phyloP scores from a whole-genome alignment of 495 filamentous ascomycete species.

The Evernia prunastri region DNA sequence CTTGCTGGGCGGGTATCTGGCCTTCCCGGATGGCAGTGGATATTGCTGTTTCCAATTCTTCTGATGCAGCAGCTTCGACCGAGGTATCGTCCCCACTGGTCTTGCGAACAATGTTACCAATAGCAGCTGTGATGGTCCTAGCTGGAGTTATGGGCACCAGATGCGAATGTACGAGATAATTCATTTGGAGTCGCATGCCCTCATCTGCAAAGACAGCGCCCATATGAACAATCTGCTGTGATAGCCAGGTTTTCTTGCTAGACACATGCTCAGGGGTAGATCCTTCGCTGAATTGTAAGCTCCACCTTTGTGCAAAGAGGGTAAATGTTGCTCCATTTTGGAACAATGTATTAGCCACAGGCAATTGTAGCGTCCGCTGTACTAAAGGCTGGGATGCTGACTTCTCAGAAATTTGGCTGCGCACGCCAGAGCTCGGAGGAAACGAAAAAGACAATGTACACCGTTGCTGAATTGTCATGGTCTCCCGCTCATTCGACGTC shows the following conservation, averaged over 20 bases:
- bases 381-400: neutral
- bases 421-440: neutral
- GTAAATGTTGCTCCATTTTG: slow-evolving; percentile 60
- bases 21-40: slow-evolving; percentile 49
- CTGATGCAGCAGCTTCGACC: slow-evolving; percentile 54
- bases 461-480: slow-evolving; percentile 18
- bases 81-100: slow-evolving; percentile 45
- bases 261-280: slow-evolving; percentile 23
- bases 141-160: slow-evolving; percentile 59
- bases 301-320: slow-evolving; percentile 54
- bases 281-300: slow-evolving; percentile 6
- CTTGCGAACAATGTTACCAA: slow-evolving; percentile 78
- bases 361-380: slow-evolving; percentile 36
- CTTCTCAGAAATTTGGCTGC: neutral
- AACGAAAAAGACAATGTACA: slow-evolving; percentile 17
- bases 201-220: slow-evolving; percentile 24
- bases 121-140: slow-evolving; percentile 55
- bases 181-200: slow-evolving; percentile 14
- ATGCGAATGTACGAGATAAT: slow-evolving; percentile 39
- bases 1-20: slow-evolving; percentile 40
- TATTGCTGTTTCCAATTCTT: slow-evolving; percentile 65
- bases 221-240: slow-evolving; percentile 32
- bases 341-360: slow-evolving; percentile 73
- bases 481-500: slow-evolving; percentile 2
- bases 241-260: slow-evolving; percentile 26